Base-by-base conservation (phyloP, 2,329 filamentous ascomycete species). In the Coniella lustricola region DNA sequence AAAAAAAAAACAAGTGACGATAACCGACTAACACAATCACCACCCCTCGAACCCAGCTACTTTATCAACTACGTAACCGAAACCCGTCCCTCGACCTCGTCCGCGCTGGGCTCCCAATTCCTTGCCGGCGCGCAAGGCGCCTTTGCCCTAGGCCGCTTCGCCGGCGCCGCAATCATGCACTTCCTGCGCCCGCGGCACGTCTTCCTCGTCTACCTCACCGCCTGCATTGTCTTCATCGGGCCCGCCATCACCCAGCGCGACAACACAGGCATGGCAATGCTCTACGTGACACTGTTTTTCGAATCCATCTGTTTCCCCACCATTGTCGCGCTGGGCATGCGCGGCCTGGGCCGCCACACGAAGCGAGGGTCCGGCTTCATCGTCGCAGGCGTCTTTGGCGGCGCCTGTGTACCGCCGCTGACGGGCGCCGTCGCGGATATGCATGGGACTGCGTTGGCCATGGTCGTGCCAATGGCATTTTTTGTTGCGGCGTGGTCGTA, bases 241-340 rank as follows among this genome's bases (percentile, higher is more conserved):
- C 71, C 74, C 1, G 60, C 74, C 33, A 74, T 75, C 55, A 72
- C 72, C 0, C 64, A 71, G 49, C 56, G 63, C 10, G 71, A 67
- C n/a, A 68, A 72, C 54, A 63, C 63, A 0, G 75, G 75, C 38
- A 67, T 81, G 53, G 68, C 73, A 4, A 81, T 88, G 72, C 74
- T 89, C 25, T 86, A 81, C 63, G 54, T 86, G 9, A 79, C 83
- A 7, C 72, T 90, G 20, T 89, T 90, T 70, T 90, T 90, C 65
- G 87, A 88, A 66, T 84, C 79, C 3, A 85, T 88, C 60, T 85
- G 83, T 64, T 91, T 90, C 71, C 86, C 87, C 0, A 90, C 85
- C 16, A 89, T 91, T 59, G 81, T 91, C 25, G 85, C 85, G 0
- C 72, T 90, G 3, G 84, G 84, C 8, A 87, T 89, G 71, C 77